Evolutionary conservation across 768 basidiomycete genomes (phyloP), one percentile per base, ranked within the genome.

Genomic region (Hortiboletus flavorubellus): DNA sequence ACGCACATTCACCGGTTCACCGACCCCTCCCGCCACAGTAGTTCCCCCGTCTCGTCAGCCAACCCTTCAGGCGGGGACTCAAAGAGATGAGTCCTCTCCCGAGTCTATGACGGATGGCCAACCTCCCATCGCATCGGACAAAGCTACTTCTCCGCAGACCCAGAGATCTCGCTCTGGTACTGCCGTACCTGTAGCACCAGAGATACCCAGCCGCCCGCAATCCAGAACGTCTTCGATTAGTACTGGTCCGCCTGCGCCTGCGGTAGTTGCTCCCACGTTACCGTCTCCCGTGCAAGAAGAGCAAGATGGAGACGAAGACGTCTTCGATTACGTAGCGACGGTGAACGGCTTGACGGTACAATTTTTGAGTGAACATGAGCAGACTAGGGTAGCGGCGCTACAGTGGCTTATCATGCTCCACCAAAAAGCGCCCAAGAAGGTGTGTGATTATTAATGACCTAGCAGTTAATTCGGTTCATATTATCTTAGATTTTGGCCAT

Each of bases 331-430:
- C 64, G 89, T 92, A 60, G 82, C 86, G 18, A 98, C 93, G 0
- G 96, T 99, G 49, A 92, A 91, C 65, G 91, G 90, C 47, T 72
- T 99, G 59, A 97, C 93, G 5, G 77, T 97, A 47, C 94, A 97
- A 62, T 95, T 99, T 68, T 67, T 98, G 72, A 94, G 91, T 71
- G 96, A 99, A 72, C 93, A 91, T 62, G 96, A 97, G 68, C 94
- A 98, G 66, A 98, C 97, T 0, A 78, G 95, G 46, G 92, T 98
- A 6, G 93, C 94, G 29, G 94, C 96, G 3, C 71, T 99, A 63
- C 95, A 96, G 72, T 99, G 97, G 97, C 76, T 99, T 38, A 86
- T 97, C 53, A 99, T 99, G 97, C 75, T 99, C 49, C 97, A 99
- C 72, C 91, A 95, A 69, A 98, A 98, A 66, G 93, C 94, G 12